phyloP scores from a whole-genome alignment of 1,139 yeast species.

The Blastobotrys niveus region DNA sequence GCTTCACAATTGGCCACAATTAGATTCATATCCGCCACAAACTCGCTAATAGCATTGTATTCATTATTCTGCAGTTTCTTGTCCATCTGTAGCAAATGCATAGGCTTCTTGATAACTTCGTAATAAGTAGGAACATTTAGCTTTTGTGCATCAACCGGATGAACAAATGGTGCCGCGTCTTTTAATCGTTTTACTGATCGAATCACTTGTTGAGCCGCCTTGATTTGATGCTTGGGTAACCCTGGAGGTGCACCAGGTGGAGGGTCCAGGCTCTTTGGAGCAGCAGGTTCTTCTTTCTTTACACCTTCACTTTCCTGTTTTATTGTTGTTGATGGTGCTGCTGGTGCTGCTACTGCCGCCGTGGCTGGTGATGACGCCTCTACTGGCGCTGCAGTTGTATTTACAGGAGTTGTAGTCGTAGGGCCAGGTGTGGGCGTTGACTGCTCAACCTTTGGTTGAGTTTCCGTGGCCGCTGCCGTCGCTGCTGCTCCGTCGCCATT shows the following conservation, averaged over 20 bases:
- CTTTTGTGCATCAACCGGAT: constrained; percentile 85
- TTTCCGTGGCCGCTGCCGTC: no score
- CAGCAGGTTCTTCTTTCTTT: background rate
- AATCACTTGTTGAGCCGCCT: constrained; percentile 43
- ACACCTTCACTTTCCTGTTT: background rate
- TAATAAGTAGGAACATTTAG: constrained; percentile 87
- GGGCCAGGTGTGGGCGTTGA: no score
- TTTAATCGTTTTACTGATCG: constrained; percentile 79
- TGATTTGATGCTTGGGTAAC: constrained; percentile 81
- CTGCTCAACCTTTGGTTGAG: no score
- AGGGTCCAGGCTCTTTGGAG: constrained; percentile 15
- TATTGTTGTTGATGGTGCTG: background rate
- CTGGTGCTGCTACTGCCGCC: background rate
- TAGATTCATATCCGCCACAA: constrained; percentile 73
- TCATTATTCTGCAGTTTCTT: constrained; percentile 64
- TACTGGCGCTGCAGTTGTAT: no score
- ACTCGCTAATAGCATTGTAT: constrained; percentile 62
- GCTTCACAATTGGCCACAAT: constrained; percentile 77
- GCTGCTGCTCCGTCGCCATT: no score
- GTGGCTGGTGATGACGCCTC: no score
- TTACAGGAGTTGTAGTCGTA: no score
- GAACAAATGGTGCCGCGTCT: constrained; percentile 86
- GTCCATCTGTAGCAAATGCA: constrained; percentile 92
- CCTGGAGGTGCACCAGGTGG: constrained; percentile 41
- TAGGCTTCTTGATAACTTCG: constrained; percentile 77